Conservation (phyloP, 208 protist genomes). For the Leishmania turanica region DNA sequence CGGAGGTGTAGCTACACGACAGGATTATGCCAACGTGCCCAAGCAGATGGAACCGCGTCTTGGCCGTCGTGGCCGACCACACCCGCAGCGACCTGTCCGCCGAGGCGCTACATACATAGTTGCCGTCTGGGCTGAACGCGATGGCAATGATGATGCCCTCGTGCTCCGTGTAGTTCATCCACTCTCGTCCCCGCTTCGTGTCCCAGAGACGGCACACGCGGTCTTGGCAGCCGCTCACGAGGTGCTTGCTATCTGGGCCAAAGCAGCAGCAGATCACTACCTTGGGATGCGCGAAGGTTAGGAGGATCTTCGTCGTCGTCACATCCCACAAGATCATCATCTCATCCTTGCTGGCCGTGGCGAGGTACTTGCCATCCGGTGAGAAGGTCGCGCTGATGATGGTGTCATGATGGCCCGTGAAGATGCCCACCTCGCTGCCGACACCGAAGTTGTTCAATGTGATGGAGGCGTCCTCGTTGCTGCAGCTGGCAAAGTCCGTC, state of each 20-base stretch:
- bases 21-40: constrained; percentile 86
- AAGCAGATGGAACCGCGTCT: constrained; percentile 59
- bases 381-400: constrained; percentile 85
- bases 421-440: constrained; percentile 77
- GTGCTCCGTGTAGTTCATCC: constrained; percentile 68
- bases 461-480: constrained; percentile 83
- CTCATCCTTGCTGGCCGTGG: constrained; percentile 88
- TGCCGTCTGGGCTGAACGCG: constrained; percentile 79
- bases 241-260: constrained; percentile 76
- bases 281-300: constrained; percentile 76
- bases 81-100: constrained; percentile 86
- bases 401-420: constrained; percentile 85
- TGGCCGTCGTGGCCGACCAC: constrained; percentile 75
- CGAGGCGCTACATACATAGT: constrained; percentile 72
- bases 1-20: constrained; percentile 75
- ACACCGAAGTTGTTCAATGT: constrained; percentile 53
- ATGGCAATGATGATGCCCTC: constrained; percentile 87
- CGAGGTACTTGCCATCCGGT: constrained; percentile 86
- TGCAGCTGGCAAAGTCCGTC: constrained; percentile 81
- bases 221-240: constrained; percentile 90
- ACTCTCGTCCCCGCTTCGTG: constrained; percentile 64
- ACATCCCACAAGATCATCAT: constrained; percentile 92
- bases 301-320: constrained; percentile 73
- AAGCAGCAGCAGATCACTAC: constrained; percentile 93
- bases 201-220: constrained; percentile 88